Conservation (phyloP, 305 asterid genomes). For the Caryopteris hybrid region DNA sequence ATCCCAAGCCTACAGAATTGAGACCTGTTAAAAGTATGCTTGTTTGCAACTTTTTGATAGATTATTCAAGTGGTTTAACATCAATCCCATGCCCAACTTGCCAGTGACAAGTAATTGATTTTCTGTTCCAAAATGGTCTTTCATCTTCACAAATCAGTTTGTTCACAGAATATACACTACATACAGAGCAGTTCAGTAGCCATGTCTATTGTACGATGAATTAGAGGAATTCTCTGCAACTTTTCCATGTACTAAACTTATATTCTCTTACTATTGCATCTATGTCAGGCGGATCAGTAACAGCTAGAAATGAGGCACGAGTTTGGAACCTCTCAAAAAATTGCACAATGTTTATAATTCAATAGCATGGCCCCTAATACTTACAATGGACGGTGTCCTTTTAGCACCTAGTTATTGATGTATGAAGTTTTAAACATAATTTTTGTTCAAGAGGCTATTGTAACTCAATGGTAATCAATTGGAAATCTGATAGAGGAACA, state of each 20-base stretch:
- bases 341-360: neutral
- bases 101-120: neutral
- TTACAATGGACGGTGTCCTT: neutral
- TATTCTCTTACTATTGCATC: constrained; percentile 10
- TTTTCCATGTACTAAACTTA: neutral
- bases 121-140: neutral
- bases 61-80: constrained; percentile 1
- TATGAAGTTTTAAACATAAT: neutral
- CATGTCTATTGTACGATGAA: neutral
- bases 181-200: neutral
- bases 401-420: neutral
- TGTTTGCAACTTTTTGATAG: constrained; percentile 1
- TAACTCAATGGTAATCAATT: neutral
- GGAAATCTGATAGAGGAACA: neutral
- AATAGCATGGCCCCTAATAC: neutral
- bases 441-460: constrained; percentile 2
- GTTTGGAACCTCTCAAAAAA: neutral
- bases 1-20: neutral
- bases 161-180: neutral
- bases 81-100: neutral
- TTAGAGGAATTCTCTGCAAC: constrained; percentile 2
- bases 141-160: neutral
- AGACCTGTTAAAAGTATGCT: neutral
- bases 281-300: neutral
- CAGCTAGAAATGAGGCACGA: constrained; percentile 1